Evolutionary conservation across 352 stramenopile species (phyloP).

Genomic region (Pythium sukuiense): DNA sequence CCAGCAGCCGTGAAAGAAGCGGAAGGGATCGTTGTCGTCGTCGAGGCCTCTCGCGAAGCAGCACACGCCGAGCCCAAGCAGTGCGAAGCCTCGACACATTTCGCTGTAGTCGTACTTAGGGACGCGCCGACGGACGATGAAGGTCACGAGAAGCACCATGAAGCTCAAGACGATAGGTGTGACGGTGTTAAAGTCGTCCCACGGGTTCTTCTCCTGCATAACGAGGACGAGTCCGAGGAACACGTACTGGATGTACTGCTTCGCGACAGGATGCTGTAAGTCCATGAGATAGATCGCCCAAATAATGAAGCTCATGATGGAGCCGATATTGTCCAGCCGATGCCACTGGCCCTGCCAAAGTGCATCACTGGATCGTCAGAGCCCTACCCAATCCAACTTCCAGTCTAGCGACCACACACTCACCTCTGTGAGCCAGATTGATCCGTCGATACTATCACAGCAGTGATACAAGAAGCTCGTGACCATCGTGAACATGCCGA

Average conservation of each 20-base stretch:
- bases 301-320: conserved; percentile 81
- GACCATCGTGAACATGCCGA: conserved; percentile 75
- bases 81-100: conserved; percentile 45
- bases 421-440: conserved; percentile 77
- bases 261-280: conserved; percentile 33
- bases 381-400: not conserved
- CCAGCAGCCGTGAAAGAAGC: conserved; percentile 84
- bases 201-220: conserved; percentile 80
- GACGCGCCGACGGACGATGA: conserved; percentile 38
- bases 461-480: conserved; percentile 83
- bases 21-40: conserved; percentile 74
- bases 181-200: conserved; percentile 61
- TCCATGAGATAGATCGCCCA: conserved; percentile 83
- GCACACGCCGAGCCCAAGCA: conserved; percentile 45
- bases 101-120: conserved; percentile 57
- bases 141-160: conserved; percentile 40
- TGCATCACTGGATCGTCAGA: not conserved
- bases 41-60: conserved; percentile 70
- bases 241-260: conserved; percentile 69
- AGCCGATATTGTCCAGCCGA: conserved; percentile 79
- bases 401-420: not conserved
- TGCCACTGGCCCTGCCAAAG: conserved; percentile 65
- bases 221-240: conserved; percentile 64
- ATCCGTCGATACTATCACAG: conserved; percentile 71
- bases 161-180: conserved; percentile 52